A percentile compares a stretch with the other conserved stretches of the same genome.
Conservation (phyloP, 1,139 yeast species). For the Protomyces inouyei region DNA sequence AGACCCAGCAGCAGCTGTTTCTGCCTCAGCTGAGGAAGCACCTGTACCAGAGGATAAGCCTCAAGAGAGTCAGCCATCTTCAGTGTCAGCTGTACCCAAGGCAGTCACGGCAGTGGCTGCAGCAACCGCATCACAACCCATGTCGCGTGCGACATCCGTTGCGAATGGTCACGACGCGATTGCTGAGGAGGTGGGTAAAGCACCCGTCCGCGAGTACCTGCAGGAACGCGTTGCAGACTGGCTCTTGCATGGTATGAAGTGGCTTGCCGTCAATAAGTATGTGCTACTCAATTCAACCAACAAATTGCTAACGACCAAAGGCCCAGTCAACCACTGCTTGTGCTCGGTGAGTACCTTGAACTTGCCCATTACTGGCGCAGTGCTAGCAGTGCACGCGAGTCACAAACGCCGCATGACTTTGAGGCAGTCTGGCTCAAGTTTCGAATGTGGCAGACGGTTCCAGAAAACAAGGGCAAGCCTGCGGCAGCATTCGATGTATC, state of each 20-base stretch:
- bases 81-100: no score
- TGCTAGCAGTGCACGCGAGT: not conserved
- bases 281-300: not conserved
- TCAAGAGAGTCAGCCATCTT: no score
- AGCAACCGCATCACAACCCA: not conserved
- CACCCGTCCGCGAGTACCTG: constrained; percentile 71
- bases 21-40: no score
- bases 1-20: not conserved
- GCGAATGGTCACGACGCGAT: not conserved
- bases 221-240: constrained; percentile 65
- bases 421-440: not conserved
- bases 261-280: constrained; percentile 39
- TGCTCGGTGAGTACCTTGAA: not conserved
- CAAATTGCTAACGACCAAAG: not conserved
- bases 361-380: not conserved
- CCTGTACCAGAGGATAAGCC: no score
- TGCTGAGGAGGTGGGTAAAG: constrained; percentile 45
- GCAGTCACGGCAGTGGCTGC: not conserved
- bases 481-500: not conserved
- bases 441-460: not conserved
- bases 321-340: not conserved
- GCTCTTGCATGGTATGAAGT: constrained; percentile 63
- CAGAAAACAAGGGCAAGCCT: not conserved
- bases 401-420: not conserved
- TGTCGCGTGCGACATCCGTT: constrained; percentile 9